Percentiles rank a stretch among this genome's conserved stretches.
phyloP scores from a whole-genome alignment of 2,329 filamentous ascomycete genomes.

The Nigrospora osmanthi region DNA sequence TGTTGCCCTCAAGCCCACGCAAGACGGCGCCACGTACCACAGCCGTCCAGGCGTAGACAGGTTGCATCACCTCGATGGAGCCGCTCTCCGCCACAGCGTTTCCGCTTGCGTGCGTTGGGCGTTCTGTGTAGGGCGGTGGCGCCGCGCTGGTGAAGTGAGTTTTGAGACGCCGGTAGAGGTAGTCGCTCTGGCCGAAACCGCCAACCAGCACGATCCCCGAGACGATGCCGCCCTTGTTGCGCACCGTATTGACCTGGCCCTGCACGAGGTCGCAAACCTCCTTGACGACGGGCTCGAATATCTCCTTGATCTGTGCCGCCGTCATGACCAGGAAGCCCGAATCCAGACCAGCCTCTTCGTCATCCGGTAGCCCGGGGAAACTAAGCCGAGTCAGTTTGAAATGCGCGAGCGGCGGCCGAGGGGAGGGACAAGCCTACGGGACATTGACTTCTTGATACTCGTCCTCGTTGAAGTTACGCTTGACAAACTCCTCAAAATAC shows the following conservation, averaged over 20 bases:
- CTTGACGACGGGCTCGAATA: constrained; percentile 69
- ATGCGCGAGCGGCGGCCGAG: too few relatives aligned
- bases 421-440: constrained; percentile 39
- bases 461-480: constrained; percentile 74
- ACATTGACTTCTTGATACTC: constrained; percentile 72
- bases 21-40: constrained; percentile 72
- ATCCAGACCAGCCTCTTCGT: constrained; percentile 67
- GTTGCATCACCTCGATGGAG: constrained; percentile 73
- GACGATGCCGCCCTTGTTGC: constrained; percentile 52
- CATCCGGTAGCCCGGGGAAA: constrained; percentile 68
- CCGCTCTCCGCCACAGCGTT: constrained; percentile 38
- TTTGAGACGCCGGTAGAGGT: constrained; percentile 65
- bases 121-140: constrained; percentile 58
- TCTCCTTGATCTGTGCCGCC: constrained; percentile 60
- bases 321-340: constrained; percentile 70
- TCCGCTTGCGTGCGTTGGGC: constrained; percentile 56
- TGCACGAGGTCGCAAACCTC: constrained; percentile 61
- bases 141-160: constrained; percentile 54
- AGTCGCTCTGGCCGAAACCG: constrained; percentile 74
- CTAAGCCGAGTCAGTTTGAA: constrained; percentile 17
- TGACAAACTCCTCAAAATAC: constrained; percentile 81
- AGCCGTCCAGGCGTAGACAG: constrained; percentile 74
- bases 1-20: constrained; percentile 67
- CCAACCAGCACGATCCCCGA: constrained; percentile 75
- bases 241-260: constrained; percentile 57